phyloP scores from a whole-genome alignment of 2,329 filamentous ascomycete species.

The Phymatotrichopsis omnivora region DNA sequence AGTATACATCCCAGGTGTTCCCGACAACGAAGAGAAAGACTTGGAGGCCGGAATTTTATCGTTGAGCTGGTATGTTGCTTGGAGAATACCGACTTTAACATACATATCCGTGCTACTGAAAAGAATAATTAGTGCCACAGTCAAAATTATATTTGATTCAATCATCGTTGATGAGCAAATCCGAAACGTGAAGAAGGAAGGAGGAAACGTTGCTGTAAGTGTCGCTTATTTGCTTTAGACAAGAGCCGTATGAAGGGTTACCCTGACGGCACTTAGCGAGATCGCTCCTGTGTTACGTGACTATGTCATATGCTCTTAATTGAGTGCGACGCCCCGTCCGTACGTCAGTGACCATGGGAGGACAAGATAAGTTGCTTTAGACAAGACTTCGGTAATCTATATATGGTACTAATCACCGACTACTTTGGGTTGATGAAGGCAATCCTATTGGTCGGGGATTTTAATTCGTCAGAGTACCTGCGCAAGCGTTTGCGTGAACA shows the following conservation, averaged over 20 bases:
- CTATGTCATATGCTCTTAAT: too few species aligned
- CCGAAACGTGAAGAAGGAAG: constrained; percentile 24
- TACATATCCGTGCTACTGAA: constrained; percentile 49
- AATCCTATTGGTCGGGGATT: constrained; percentile 22
- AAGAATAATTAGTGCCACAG: too few species aligned
- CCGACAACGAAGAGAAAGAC: constrained; percentile 11
- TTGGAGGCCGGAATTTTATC: constrained; percentile 23
- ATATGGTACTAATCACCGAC: too few species aligned
- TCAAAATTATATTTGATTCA: constrained; percentile 29
- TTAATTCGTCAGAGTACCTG: constrained; percentile 23
- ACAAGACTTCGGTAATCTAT: neutral
- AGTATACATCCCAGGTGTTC: constrained; percentile 15
- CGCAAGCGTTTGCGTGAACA: constrained; percentile 18
- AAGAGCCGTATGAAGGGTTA: too few species aligned
- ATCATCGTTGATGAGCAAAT: constrained; percentile 30
- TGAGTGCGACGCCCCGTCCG: too few species aligned
- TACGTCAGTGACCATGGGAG: too few species aligned
- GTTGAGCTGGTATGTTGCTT: constrained; percentile 13
- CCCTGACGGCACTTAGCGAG: too few species aligned
- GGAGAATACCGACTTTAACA: neutral
- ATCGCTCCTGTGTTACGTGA: too few species aligned
- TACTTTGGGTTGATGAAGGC: too few species aligned
- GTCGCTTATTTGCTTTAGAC: neutral
- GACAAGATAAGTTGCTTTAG: too few species aligned
- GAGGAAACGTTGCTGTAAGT: constrained; percentile 18